phyloP scores from a whole-genome alignment of 2,329 filamentous ascomycete genomes.

The Colletotrichum phormii region DNA sequence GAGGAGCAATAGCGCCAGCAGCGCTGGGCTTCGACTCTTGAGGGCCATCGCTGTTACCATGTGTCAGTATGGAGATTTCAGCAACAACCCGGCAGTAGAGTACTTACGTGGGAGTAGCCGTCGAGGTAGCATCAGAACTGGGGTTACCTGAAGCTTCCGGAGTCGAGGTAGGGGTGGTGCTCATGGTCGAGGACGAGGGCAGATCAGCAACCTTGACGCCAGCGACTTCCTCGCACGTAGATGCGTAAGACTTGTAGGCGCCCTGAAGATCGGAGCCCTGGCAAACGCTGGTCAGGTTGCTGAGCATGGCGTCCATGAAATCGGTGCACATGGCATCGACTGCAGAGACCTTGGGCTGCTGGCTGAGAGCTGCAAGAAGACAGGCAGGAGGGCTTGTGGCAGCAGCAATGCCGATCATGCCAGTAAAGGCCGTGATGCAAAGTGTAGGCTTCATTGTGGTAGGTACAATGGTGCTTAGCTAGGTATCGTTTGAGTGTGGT shows the following conservation, averaged over 20 bases:
- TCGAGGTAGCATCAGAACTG: not conserved
- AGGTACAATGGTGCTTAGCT: not conserved
- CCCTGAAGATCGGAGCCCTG: not conserved
- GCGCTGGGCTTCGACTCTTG: slow-evolving; percentile 26
- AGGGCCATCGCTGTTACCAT: not conserved
- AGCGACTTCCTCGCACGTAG: slow-evolving; percentile 17
- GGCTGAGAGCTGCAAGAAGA: slow-evolving; percentile 32
- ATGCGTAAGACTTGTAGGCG: slow-evolving; percentile 32
- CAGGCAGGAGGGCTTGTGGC: slow-evolving; percentile 35
- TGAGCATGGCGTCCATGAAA: slow-evolving; percentile 33
- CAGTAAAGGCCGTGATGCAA: slow-evolving; percentile 24
- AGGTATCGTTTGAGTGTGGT: not conserved
- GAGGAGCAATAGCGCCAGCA: slow-evolving; percentile 31
- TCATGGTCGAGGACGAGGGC: not conserved
- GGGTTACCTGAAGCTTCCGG: not conserved
- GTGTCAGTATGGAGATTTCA: not conserved
- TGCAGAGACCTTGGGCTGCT: slow-evolving; percentile 29
- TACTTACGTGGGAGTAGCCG: slow-evolving; percentile 16
- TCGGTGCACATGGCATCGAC: slow-evolving; percentile 31
- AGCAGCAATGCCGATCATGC: slow-evolving; percentile 25
- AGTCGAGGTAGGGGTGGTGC: not conserved
- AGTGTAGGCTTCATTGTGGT: slow-evolving; percentile 1
- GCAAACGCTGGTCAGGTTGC: slow-evolving; percentile 34
- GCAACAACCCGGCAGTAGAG: not conserved
- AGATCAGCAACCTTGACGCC: slow-evolving; percentile 19